Evolutionary conservation across 2,329 filamentous ascomycete genomes (phyloP), one percentile per base, ranked within the genome.

Genomic region (Chaetomium sp.): DNA sequence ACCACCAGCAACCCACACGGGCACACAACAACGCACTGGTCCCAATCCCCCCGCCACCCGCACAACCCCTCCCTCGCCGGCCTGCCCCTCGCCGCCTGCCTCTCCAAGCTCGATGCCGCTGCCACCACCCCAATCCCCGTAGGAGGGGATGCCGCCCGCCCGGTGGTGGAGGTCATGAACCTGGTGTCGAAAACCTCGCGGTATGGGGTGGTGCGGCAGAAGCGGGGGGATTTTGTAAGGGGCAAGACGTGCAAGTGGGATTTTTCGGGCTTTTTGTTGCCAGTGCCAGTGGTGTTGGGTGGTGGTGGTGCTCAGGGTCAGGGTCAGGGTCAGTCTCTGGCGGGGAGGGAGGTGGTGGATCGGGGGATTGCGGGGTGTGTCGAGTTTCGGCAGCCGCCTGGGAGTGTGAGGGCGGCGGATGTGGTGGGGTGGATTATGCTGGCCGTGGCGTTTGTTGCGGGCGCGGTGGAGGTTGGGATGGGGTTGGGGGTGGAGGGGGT

Each of bases 171-270:
- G 57, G 67, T 69, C 10, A 71, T 79, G 71, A 78, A 76, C 51
- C 68, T 75, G 10, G 53, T 56, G 29, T 25, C 53, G 31, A 33
- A 27, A 2, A 31, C 38, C 1, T 56, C 53, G 53, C 53, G 53
- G 50, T 35, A 35, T 23, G 53, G 53, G 16, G 21, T 56, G 10
- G 31, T 56, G 29, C 33, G 29, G 19, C 31, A n/a, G 19, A 29
- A 21, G 29, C 16, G 12, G 45, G 42, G 16, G 27, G 42, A 31
- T 60, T 78, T 78, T 64, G 69, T 79, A 25, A 72, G 75, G 50
- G 77, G 77, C 13, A 78, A 78, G 61, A 74, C 77, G 33, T 79
- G 76, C 69, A 79, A 78, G 72, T 79, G 77, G 77, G 74, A 78
- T 57, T 75, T 78, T 59, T 70, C 73, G 0, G 72, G 73, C 1